These are phyloP conservation scores for Amphicarpaea edgeworthii DNA, from an alignment of 306 rosid genomes.

Conservation along the genomic window DNA sequence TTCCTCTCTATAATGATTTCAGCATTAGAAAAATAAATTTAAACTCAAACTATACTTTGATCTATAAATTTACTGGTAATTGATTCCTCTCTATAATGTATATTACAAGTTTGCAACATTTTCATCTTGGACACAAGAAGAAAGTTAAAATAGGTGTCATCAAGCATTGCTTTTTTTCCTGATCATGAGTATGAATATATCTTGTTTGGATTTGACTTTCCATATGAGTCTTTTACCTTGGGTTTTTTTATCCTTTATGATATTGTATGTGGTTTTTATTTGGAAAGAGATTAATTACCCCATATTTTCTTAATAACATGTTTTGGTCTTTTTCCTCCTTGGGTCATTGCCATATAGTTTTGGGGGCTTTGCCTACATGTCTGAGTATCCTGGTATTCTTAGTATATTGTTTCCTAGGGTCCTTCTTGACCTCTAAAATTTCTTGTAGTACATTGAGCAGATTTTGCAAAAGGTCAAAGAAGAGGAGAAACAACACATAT, in stretches of 20 bases:
- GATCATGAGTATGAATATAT: slow-evolving; percentile 24
- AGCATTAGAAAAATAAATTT: not conserved
- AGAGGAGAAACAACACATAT: slow-evolving; percentile 61
- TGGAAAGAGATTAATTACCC: slow-evolving; percentile 32
- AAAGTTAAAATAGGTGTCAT: slow-evolving; percentile 12
- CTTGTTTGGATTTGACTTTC: slow-evolving; percentile 12
- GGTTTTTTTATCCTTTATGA: slow-evolving; percentile 13
- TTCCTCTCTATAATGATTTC: slow-evolving; percentile 1
- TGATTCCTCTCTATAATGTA: too few relatives aligned
- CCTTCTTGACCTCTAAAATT: slow-evolving; percentile 57
- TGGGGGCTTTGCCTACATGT: slow-evolving; percentile 29
- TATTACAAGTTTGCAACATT: slow-evolving; percentile 16
- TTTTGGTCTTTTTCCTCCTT: not conserved
- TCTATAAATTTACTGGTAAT: too few relatives aligned
- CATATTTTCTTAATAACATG: slow-evolving; percentile 35
- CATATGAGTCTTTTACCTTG: not conserved
- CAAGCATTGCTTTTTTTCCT: not conserved
- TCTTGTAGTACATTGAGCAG: slow-evolving; percentile 63
- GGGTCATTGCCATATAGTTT: slow-evolving; percentile 11
- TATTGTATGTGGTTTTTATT: not conserved
- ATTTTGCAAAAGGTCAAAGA: slow-evolving; percentile 68
- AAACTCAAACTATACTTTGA: slow-evolving; percentile 19
- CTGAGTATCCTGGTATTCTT: slow-evolving; percentile 36
- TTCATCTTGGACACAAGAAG: slow-evolving; percentile 20
- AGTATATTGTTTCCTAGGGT: slow-evolving; percentile 49